A percentile compares a stretch with the other conserved stretches of the same genome.
Conservation (phyloP, 352 stramenopile genomes). For the Globisporangium megalacanthum region DNA sequence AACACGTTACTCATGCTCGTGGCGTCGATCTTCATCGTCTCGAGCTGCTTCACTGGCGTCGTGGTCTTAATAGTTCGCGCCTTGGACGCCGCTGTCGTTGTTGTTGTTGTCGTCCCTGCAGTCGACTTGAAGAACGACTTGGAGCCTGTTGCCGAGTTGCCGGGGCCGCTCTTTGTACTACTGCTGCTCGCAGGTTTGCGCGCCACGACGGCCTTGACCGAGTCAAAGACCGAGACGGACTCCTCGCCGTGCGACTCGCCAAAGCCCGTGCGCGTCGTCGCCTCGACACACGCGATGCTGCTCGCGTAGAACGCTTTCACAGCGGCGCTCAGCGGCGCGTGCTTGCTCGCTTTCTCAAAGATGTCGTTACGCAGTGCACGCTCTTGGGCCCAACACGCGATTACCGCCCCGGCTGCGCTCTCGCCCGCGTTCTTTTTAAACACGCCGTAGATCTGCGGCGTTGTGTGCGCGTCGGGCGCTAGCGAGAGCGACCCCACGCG, state of each 20-base stretch:
- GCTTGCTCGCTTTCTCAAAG: constrained; percentile 33
- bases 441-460: constrained; percentile 51
- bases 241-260: constrained; percentile 51
- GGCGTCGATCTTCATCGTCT: constrained; percentile 33
- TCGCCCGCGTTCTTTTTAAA: constrained; percentile 23
- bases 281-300: constrained; percentile 39
- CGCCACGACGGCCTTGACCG: constrained; percentile 21
- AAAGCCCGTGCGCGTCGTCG: constrained; percentile 49
- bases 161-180: background rate
- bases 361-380: constrained; percentile 52
- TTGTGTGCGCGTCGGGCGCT: constrained; percentile 4
- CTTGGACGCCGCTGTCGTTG: constrained; percentile 15
- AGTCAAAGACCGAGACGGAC: constrained; percentile 60
- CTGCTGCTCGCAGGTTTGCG: constrained; percentile 18
- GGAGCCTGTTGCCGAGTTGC: constrained; percentile 2
- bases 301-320: constrained; percentile 49
- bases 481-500: constrained; percentile 16
- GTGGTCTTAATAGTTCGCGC: constrained; percentile 9
- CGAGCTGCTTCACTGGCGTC: constrained; percentile 21
- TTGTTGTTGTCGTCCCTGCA: constrained; percentile 4
- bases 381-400: constrained; percentile 53
- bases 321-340: constrained; percentile 31
- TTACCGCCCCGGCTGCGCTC: constrained; percentile 5
- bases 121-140: constrained; percentile 27
- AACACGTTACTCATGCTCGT: constrained; percentile 63